phyloP scores from a whole-genome alignment of 2,329 filamentous ascomycete genomes.

The Hymenotorrendiella dingleyae region DNA sequence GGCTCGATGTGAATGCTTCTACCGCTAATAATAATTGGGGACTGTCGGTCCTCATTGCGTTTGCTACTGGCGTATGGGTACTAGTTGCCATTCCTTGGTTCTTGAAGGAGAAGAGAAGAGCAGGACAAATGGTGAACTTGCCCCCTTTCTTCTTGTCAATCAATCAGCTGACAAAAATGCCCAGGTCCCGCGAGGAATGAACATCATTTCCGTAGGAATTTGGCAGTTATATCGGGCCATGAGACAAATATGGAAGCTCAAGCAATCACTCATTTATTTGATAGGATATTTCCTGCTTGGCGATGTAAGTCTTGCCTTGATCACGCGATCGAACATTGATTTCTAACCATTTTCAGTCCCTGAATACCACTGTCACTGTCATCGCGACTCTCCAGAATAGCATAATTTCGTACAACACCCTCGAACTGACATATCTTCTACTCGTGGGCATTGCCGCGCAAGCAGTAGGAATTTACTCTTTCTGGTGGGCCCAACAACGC shows the following conservation, averaged over 20 bases:
- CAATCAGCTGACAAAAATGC: not conserved
- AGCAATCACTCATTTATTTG: slow-evolving; percentile 60
- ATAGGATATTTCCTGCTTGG: slow-evolving; percentile 63
- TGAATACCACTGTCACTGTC: slow-evolving; percentile 66
- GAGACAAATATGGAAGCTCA: slow-evolving; percentile 56
- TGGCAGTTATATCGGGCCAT: slow-evolving; percentile 56
- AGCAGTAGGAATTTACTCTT: slow-evolving; percentile 54
- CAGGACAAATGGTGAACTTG: slow-evolving; percentile 44
- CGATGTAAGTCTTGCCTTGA: slow-evolving; percentile 33
- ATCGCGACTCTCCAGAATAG: slow-evolving; percentile 60
- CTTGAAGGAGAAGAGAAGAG: slow-evolving; percentile 55
- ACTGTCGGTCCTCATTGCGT: slow-evolving; percentile 58
- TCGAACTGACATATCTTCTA: slow-evolving; percentile 59
- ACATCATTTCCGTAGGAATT: slow-evolving; percentile 52
- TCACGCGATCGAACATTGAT: not conserved
- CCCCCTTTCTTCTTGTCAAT: not conserved
- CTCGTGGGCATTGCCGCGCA: slow-evolving; percentile 61
- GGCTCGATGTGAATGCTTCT: slow-evolving; percentile 52
- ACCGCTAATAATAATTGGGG: slow-evolving; percentile 60
- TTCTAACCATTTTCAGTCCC: slow-evolving; percentile 32
- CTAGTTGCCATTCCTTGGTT: slow-evolving; percentile 63
- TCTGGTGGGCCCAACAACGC: slow-evolving; percentile 56
- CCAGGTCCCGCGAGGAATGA: slow-evolving; percentile 33
- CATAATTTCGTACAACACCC: slow-evolving; percentile 58
- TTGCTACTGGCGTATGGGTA: slow-evolving; percentile 59